These are phyloP conservation scores for Canavalia gladiata DNA, from an alignment of 306 rosid genomes.

Conservation along the genomic window DNA sequence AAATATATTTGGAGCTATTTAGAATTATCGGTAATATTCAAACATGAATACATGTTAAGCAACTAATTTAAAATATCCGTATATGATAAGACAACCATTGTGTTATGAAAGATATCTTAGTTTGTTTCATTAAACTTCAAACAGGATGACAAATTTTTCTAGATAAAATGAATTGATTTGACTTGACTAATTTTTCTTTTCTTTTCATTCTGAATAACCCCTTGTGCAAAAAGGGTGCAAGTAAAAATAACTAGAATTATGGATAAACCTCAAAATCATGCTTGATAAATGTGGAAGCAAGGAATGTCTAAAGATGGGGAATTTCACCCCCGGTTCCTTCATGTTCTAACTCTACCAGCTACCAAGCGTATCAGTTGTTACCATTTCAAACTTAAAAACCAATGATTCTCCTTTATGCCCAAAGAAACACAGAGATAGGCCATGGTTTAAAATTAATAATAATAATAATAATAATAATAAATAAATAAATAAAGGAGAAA, in stretches of 20 bases:
- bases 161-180: background rate
- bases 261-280: background rate
- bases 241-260: background rate
- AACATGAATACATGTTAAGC: background rate
- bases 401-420: background rate
- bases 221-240: background rate
- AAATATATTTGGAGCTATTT: background rate
- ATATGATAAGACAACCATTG: conserved; percentile 2
- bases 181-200: background rate
- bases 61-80: background rate
- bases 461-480: too few species aligned
- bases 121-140: background rate
- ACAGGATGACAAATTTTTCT: background rate
- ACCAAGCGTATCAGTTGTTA: background rate
- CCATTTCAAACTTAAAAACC: background rate
- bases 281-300: background rate
- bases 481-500: too few species aligned
- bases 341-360: conserved; percentile 7
- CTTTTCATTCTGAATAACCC: background rate
- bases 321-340: conserved; percentile 1
- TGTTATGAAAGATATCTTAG: background rate
- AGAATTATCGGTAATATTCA: background rate
- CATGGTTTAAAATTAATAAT: background rate
- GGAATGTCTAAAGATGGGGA: background rate
- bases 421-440: background rate